Base-by-base conservation (phyloP, 139 green algal genomes). In the Micractinium sp. region DNA sequence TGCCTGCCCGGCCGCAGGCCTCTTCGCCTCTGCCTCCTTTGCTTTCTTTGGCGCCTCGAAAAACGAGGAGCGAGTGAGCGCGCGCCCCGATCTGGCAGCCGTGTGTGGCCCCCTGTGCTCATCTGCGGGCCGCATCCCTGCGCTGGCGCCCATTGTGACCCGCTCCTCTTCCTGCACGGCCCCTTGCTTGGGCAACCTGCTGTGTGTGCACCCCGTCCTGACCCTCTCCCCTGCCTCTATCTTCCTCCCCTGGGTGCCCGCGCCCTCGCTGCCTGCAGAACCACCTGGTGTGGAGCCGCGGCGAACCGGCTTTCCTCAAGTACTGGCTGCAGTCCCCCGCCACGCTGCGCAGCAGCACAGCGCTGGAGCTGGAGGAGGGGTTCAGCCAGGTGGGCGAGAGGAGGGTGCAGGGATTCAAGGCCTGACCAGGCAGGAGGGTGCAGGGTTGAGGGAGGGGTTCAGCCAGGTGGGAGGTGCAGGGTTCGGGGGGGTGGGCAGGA, bases 301-400 rank as follows among this genome's bases (percentile, higher is more conserved):
- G 90, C 9, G 90, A 93, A 83, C 90, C 90, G 15, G 88, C 88
- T 19, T 93, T 90, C 63, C 71, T 92, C 23, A 89, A 92, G 69
- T 80, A 89, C 41, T 93, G 88, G 88, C 61, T 92, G n/a, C 74
- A 82, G 16, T 20, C 81, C 1, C 88, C 90, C 15, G 90, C 76
- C 60, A 91, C 89, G 7, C 71, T 86, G 63, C 81, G 89, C 53
- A 78, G 33, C 38, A 29, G 53, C 3, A n/a, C 61, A 13, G 90
- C 90, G 15, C 81, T 93, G 29, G 86, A 92, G 27, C 31, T 61
- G 18, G 90, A 93, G 81, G 53, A 93, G n/a, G 90, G 90, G 2
- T 87, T 87, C 67, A 87, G 83, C 83, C 83, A 87, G 83, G 83
- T 79, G 41, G 27, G 69, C 69, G 12, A 23, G 63, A 27, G 63